phyloP scores from a whole-genome alignment of 1,139 yeast genomes.

The Candida labiduridarum region DNA sequence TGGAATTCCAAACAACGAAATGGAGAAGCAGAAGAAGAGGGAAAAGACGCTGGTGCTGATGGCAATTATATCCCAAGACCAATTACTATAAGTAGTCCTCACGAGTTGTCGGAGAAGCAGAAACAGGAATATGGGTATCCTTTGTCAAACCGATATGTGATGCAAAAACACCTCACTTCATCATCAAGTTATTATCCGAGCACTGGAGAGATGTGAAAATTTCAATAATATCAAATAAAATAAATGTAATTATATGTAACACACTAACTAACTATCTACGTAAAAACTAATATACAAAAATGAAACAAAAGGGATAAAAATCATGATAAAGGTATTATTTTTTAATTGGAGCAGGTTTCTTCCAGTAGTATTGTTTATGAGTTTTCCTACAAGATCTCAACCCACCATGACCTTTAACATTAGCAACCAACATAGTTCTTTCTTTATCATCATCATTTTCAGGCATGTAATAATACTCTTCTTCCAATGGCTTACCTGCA shows the following conservation, averaged over 20 bases:
- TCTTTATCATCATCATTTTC: slow-evolving; percentile 76
- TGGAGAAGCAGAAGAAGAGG: slow-evolving; percentile 4
- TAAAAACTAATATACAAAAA: slow-evolving; percentile 2
- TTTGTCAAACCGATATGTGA: slow-evolving; percentile 13
- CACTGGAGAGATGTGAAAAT: background rate
- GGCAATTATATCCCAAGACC: background rate
- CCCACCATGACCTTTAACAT: slow-evolving; percentile 79
- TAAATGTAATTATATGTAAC: background rate
- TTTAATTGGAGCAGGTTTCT: slow-evolving; percentile 62
- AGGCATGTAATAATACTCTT: slow-evolving; percentile 87
- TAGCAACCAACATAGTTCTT: slow-evolving; percentile 69
- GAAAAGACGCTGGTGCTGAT: slow-evolving; percentile 2
- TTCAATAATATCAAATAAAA: background rate
- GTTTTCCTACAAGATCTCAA: slow-evolving; percentile 89
- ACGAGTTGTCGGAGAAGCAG: slow-evolving; percentile 30
- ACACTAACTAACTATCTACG: background rate
- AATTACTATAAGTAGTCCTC: slow-evolving; percentile 31
- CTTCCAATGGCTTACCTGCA: slow-evolving; percentile 91
- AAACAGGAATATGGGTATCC: slow-evolving; percentile 35
- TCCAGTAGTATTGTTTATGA: slow-evolving; percentile 92
- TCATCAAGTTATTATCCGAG: slow-evolving; percentile 13
- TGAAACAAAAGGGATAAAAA: background rate
- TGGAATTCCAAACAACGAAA: background rate
- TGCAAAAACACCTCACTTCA: slow-evolving; percentile 1
- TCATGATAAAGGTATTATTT: slow-evolving; percentile 19